Conservation (phyloP, 1,284 basidiomycete species). For the Trichosporon sp. region DNA sequence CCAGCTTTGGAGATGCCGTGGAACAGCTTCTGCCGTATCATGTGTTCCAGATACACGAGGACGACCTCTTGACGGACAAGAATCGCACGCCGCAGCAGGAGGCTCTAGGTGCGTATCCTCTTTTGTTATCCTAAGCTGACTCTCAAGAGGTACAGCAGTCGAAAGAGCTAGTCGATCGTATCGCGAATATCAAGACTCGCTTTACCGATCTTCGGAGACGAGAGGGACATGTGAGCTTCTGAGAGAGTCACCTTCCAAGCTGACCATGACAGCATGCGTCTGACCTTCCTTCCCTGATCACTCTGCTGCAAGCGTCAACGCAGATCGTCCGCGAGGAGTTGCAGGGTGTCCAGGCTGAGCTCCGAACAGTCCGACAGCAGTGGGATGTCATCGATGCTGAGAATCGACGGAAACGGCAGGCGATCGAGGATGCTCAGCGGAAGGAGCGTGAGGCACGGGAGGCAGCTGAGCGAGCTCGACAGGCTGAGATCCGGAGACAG, state of each 20-base stretch:
- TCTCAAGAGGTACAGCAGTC: not conserved
- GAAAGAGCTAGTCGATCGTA: constrained; percentile 16
- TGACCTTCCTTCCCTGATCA: constrained; percentile 31
- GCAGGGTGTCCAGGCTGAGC: constrained; percentile 20
- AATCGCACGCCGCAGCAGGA: constrained; percentile 8
- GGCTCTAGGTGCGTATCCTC: constrained; percentile 7
- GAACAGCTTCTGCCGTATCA: constrained; percentile 41
- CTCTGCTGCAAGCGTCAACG: constrained; percentile 27
- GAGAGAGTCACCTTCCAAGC: not conserved
- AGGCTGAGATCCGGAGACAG: constrained; percentile 2
- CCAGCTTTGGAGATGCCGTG: constrained; percentile 32
- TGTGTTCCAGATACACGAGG: constrained; percentile 41
- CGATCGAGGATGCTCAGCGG: constrained; percentile 17
- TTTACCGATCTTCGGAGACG: constrained; percentile 26
- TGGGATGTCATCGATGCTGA: constrained; percentile 1
- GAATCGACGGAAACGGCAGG: constrained; percentile 15
- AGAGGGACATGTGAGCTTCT: constrained; percentile 31
- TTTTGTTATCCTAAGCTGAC: not conserved
- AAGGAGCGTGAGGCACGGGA: constrained; percentile 14
- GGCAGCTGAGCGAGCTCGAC: constrained; percentile 5
- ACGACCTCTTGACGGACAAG: constrained; percentile 27
- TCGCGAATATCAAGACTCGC: constrained; percentile 26
- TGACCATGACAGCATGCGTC: constrained; percentile 27
- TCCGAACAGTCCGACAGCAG: constrained; percentile 11
- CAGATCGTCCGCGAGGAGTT: constrained; percentile 27